These are phyloP conservation scores for Cinnamomum micranthum DNA, from an alignment of 164 flowering plant genomes.

Conservation along the genomic window DNA sequence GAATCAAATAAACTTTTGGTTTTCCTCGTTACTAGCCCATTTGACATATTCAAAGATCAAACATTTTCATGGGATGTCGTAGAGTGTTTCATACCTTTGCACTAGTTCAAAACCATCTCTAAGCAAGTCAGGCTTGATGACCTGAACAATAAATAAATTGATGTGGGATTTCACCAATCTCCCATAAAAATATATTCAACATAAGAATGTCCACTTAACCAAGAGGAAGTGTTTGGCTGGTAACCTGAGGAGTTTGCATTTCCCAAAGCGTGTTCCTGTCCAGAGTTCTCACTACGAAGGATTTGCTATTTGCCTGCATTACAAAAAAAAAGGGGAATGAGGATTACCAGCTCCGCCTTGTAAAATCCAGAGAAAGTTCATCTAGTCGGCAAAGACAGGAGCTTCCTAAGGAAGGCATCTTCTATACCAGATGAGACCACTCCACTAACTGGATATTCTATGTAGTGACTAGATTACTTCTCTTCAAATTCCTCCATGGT, in stretches of 20 bases:
- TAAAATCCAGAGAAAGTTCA: neutral
- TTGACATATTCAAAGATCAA: no score
- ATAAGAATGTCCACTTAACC: conserved; percentile 1
- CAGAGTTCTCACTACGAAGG: conserved; percentile 78
- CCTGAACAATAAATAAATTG: conserved; percentile 9
- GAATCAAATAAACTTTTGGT: no score
- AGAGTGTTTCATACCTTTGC: conserved; percentile 5
- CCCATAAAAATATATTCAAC: neutral
- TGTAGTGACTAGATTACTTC: no score
- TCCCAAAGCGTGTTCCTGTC: conserved; percentile 96
- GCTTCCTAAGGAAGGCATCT: neutral
- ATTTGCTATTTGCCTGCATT: conserved; percentile 70
- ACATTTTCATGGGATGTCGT: no score
- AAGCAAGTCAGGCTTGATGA: conserved; percentile 20
- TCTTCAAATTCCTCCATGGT: no score
- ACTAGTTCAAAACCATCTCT: conserved; percentile 23
- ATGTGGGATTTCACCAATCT: neutral
- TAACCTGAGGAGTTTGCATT: conserved; percentile 98
- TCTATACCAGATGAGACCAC: neutral
- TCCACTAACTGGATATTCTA: no score
- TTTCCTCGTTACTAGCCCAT: no score
- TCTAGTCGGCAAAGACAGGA: neutral
- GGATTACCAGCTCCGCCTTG: neutral
- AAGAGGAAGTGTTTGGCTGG: neutral
- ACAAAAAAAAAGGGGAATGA: conserved; percentile 4